A percentile compares a stretch with the other conserved stretches of the same genome.
Conservation (phyloP, 2,329 filamentous ascomycete genomes). For the Rhytidhysteron rufulum region DNA sequence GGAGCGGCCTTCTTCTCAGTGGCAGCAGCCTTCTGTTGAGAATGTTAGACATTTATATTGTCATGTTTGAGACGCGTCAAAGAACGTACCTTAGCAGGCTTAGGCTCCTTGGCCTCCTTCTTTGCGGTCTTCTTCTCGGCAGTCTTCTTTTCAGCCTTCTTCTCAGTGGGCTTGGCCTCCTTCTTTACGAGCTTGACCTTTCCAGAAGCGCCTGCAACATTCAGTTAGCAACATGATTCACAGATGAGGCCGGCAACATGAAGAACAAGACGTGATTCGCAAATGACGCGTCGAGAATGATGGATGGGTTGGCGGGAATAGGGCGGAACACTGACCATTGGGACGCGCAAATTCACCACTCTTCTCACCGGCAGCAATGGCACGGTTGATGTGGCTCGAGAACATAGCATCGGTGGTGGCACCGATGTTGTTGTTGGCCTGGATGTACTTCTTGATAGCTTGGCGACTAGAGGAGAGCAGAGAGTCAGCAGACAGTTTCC, state of each 20-base stretch:
- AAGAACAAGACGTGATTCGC: conserved; percentile 2
- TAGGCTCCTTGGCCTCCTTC: conserved; percentile 13
- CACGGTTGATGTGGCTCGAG: conserved; percentile 79
- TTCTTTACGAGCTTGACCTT: conserved; percentile 92
- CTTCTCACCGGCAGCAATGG: conserved; percentile 76
- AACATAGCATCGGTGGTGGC: conserved; percentile 55
- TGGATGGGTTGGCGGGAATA: not conserved
- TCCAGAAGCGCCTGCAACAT: conserved; percentile 68
- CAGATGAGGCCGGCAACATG: not conserved
- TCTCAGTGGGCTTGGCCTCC: conserved; percentile 40
- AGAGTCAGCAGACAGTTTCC: conserved; percentile 29
- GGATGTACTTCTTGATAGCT: conserved; percentile 72
- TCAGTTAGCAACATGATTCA: no score
- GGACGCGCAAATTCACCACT: conserved; percentile 84
- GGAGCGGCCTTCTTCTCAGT: conserved; percentile 39
- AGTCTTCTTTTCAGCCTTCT: conserved; percentile 39
- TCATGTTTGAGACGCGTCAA: conserved; percentile 7
- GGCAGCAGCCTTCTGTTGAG: conserved; percentile 22
- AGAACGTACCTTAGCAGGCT: conserved; percentile 7
- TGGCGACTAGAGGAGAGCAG: conserved; percentile 53
- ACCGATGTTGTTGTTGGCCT: conserved; percentile 65
- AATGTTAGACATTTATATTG: conserved; percentile 3
- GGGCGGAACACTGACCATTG: conserved; percentile 64
- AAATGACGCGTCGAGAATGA: conserved; percentile 4
- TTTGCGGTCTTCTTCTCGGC: conserved; percentile 26